Evolutionary conservation across 2,329 filamentous ascomycete genomes (phyloP), one percentile per base, ranked within the genome.

Genomic region (Alternaria brassicae): DNA sequence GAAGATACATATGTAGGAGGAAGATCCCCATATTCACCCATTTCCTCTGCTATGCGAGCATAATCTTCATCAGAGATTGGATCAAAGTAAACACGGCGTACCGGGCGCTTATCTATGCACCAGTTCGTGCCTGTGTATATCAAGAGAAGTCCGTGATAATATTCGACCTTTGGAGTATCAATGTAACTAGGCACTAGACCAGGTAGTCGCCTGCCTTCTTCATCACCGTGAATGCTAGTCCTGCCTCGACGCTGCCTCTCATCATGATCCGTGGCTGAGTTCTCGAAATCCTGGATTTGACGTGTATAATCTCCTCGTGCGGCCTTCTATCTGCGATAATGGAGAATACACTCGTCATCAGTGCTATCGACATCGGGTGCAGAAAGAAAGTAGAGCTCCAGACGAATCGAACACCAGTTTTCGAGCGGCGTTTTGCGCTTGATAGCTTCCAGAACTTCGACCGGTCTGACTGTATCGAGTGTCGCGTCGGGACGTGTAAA

Each of bases 401-500:
- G 21, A 50, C 53, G 53, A 42, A 60, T 56, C 17, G 53, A 7
- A 60, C 58, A 60, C 39, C 21, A 5, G 42, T 19, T 30, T 9
- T 21, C 30, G 12, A 12, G 44, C 28, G 58, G 58, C 30, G 58
- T 54, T 44, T 50, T 40, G 49, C 39, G 53, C 37, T 12, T 45
- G 30, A 61, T 53, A 53, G 58, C 53, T 53, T 57, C 36, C 17
- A 63, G 25, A 34, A 63, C 37, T 34, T 60, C 60, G 32, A 6
- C 40, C 25, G 57, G 60, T 53, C 60, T 45, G 19, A 63, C 41
- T 48, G 45, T 63, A 19, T 55, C 53, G 17, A 32, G 40, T n/a
- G 51, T 63, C 15, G 45, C 53, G 6, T 60, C 56, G 21, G 45
- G 45, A 42, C 60, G 57, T 37, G 60, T 63, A 41, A 63, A 63